Evolutionary conservation across 23 red algal species (phyloP), one percentile per base, ranked within the genome.

Genomic region (Gracilariopsis chorda): DNA sequence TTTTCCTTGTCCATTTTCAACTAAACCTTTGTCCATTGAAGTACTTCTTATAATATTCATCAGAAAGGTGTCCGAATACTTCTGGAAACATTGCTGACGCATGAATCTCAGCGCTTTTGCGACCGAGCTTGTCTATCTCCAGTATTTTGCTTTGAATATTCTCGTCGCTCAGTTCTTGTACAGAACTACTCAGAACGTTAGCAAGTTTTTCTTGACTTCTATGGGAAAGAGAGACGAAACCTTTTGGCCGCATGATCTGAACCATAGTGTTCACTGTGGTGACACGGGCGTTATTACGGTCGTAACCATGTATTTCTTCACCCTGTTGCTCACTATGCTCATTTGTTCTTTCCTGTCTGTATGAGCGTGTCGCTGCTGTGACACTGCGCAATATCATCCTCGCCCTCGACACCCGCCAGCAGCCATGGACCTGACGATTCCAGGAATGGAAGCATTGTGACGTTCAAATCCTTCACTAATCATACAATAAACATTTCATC

Each of bases 11-110:
- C 78, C 78, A 82, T 44, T 82, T 34, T 2, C 24, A 32, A 7
- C 51, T 62, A 14, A 30, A n/a, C 7, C 3, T 16, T 19, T 82
- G 57, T 32, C 32, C 45, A 51, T 63, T 82, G 0, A 82, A n/a
- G 35, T 82, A 41, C 2, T 0, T 23, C 4, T 2, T 3, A 40
- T 60, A 14, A 21, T 82, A 19, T 28, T 58, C 55, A 2, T 45
- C 49, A 4, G 78, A 82, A 33, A 63, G 21, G 44, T 19, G 1
- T 6, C 78, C 49, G 32, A 82, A 58, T 60, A 82, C 28, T 1
- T 82, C 23, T 6, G 53, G 78, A 34, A 82, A 39, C 49, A 82
- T 82, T 37, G 78, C 52, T 1, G 78, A 82, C 1, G 78, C 55
- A 21, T 82, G 78, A 14, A 82, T 23, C 52, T 82, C 78, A 20